phyloP scores from a whole-genome alignment of 2,329 filamentous ascomycete species.

The Pseudovirgaria hyperparasitica region DNA sequence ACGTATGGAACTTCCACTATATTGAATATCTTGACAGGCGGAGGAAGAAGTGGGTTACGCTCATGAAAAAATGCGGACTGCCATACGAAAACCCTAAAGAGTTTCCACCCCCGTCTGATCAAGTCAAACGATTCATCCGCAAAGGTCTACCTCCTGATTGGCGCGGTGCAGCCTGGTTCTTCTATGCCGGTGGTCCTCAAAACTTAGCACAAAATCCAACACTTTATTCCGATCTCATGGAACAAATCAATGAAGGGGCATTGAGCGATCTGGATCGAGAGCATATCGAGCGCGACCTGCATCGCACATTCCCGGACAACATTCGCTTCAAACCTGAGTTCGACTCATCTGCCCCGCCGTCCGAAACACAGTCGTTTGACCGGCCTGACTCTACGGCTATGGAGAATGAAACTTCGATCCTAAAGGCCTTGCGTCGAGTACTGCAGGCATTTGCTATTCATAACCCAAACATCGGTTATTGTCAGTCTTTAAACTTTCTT shows the following conservation, averaged over 20 bases:
- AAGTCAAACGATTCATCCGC: conserved; percentile 79
- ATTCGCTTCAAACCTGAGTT: conserved; percentile 71
- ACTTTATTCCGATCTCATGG: conserved; percentile 60
- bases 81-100: conserved; percentile 57
- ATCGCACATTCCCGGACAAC: conserved; percentile 92
- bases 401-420: conserved; percentile 56
- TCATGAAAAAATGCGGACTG: conserved; percentile 65
- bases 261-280: conserved; percentile 66
- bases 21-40: conserved; percentile 61
- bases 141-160: conserved; percentile 92
- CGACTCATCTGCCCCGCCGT: conserved; percentile 18
- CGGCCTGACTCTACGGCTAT: conserved; percentile 15
- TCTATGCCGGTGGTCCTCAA: conserved; percentile 77
- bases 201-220: conserved; percentile 58
- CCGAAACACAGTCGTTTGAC: conserved; percentile 7
- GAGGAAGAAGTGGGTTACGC: conserved; percentile 66
- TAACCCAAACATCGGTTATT: conserved; percentile 87
- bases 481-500: conserved; percentile 90
- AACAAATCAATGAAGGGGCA: conserved; percentile 48
- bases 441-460: conserved; percentile 83
- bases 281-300: conserved; percentile 84
- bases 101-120: conserved; percentile 69
- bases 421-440: conserved; percentile 70
- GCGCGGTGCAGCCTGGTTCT: conserved; percentile 95
- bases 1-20: conserved; percentile 68